Evolutionary conservation across 139 green algal species (phyloP).

Genomic region (Haematococcus sp.): DNA sequence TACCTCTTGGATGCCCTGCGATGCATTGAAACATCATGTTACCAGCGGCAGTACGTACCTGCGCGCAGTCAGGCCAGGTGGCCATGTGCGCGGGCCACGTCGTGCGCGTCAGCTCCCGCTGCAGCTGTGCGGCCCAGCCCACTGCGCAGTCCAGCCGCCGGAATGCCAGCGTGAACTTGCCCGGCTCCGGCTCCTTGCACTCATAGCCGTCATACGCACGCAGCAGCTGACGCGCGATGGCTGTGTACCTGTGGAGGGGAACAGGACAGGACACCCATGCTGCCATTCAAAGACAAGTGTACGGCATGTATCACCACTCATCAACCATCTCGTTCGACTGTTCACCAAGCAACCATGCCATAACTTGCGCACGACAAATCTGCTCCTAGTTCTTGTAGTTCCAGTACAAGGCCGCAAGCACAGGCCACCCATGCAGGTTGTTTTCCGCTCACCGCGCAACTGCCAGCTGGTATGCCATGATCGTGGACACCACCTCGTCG

Average conservation of each 20-base stretch:
- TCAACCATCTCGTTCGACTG: too few relatives aligned
- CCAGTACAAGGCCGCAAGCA: too few relatives aligned
- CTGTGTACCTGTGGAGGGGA: constrained; percentile 40
- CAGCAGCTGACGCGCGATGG: constrained; percentile 60
- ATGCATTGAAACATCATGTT: too few relatives aligned
- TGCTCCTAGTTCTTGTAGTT: too few relatives aligned
- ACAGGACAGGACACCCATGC: too few relatives aligned
- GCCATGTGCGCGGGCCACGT: constrained; percentile 65
- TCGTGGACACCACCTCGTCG: constrained; percentile 44
- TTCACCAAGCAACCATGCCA: too few relatives aligned
- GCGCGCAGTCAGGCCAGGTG: constrained; percentile 53
- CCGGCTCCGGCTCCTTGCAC: constrained; percentile 83
- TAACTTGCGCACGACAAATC: too few relatives aligned
- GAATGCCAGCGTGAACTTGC: constrained; percentile 77
- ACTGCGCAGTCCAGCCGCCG: constrained; percentile 46
- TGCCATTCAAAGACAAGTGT: too few relatives aligned
- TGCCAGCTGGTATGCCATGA: constrained; percentile 61
- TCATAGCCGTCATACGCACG: constrained; percentile 70
- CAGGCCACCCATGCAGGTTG: too few relatives aligned
- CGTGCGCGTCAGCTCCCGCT: constrained; percentile 65
- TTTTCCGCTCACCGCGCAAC: neutral
- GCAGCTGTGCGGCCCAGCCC: constrained; percentile 50
- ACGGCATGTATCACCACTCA: too few relatives aligned
- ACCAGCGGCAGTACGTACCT: constrained; percentile 7
- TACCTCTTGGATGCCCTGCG: too few relatives aligned